Conservation (phyloP, 805 yeast species). For the Candida vaughaniae region DNA sequence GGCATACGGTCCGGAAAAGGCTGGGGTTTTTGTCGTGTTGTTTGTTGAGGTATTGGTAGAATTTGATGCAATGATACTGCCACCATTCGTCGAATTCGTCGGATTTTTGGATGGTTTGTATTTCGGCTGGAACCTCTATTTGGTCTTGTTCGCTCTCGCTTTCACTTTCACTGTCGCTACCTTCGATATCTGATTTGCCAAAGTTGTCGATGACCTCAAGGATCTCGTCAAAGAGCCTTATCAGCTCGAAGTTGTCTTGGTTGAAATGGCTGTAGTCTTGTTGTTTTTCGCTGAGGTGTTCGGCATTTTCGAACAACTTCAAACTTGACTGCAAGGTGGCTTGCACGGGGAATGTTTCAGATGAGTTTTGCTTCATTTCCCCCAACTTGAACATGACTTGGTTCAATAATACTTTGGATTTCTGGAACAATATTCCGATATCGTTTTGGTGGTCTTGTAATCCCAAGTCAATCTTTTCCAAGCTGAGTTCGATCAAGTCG, state of each 20-base stretch:
- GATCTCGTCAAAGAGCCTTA: slow-evolving; percentile 64
- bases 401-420: slow-evolving; percentile 53
- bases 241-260: slow-evolving; percentile 47
- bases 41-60: slow-evolving; percentile 27
- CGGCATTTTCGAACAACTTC: slow-evolving; percentile 44
- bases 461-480: slow-evolving; percentile 68
- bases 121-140: slow-evolving; percentile 26
- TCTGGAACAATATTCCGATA: slow-evolving; percentile 48
- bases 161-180: slow-evolving; percentile 26
- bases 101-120: slow-evolving; percentile 28
- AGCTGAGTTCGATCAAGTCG: slow-evolving; percentile 55
- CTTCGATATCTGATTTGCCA: slow-evolving; percentile 16
- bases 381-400: slow-evolving; percentile 57
- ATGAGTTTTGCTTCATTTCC: slow-evolving; percentile 13
- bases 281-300: slow-evolving; percentile 22
- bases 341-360: neutral
- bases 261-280: slow-evolving; percentile 32
- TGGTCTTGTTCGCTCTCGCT: slow-evolving; percentile 30
- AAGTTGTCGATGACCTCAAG: slow-evolving; percentile 49
- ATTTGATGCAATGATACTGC: slow-evolving; percentile 43
- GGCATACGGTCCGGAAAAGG: slow-evolving; percentile 32
- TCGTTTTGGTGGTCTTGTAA: slow-evolving; percentile 48
- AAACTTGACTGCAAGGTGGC: slow-evolving; percentile 45
- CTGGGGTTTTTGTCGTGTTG: slow-evolving; percentile 22
- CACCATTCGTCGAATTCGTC: slow-evolving; percentile 55